These are phyloP conservation scores for Tetrapisispora phaffii DNA, from an alignment of 805 yeast species.

Conservation along the genomic window DNA sequence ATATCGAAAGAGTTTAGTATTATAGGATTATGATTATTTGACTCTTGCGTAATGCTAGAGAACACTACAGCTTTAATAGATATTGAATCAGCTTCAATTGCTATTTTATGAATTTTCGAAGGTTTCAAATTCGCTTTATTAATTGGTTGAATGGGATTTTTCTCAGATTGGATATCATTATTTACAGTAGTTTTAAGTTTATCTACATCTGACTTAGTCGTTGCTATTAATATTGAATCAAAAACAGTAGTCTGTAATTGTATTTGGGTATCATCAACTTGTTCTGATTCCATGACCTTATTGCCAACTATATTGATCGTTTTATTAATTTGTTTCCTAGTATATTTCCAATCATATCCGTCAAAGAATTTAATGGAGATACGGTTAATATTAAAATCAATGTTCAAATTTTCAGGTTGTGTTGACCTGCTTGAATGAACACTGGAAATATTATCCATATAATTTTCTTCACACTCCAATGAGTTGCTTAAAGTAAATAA, in stretches of 20 bases:
- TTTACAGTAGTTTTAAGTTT: constrained; percentile 46
- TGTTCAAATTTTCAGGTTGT: not conserved
- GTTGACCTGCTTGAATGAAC: not conserved
- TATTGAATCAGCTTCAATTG: constrained; percentile 42
- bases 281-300: constrained; percentile 18
- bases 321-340: constrained; percentile 55
- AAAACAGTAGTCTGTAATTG: constrained; percentile 26
- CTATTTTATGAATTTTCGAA: constrained; percentile 50
- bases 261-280: constrained; percentile 5
- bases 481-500: not conserved
- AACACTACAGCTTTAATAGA: not conserved
- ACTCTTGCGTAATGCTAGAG: not conserved
- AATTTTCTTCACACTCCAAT: constrained; percentile 10
- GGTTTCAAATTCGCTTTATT: constrained; percentile 52
- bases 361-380: constrained; percentile 52
- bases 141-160: constrained; percentile 14
- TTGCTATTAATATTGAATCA: constrained; percentile 68
- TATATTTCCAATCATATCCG: constrained; percentile 87
- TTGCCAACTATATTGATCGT: constrained; percentile 55
- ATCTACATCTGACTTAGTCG: constrained; percentile 40
- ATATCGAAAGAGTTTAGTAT: constrained; percentile 32
- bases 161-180: constrained; percentile 35
- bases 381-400: constrained; percentile 28
- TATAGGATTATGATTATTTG: not conserved
- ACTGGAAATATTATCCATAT: constrained; percentile 8